Evolutionary conservation across 2,329 filamentous ascomycete genomes (phyloP), one percentile per base, ranked within the genome.

Genomic region (Ceratocystis cacaofunesta): DNA sequence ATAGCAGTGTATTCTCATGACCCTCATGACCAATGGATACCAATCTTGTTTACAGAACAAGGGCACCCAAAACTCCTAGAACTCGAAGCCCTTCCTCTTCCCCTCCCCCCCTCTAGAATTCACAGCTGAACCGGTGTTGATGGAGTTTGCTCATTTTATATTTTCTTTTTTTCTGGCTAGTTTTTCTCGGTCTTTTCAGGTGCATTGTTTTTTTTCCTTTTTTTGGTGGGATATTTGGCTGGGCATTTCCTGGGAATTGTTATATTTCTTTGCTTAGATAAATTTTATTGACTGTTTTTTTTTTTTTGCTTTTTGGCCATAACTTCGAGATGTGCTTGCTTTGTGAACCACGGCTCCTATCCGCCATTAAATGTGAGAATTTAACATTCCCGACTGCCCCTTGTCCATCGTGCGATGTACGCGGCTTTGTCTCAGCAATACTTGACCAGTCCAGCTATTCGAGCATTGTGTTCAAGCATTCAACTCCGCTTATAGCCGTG

Each of bases 1-100:
- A 58, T 58, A n/a, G 28, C 55, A 30, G 55, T 30, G 55, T 58
- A 58, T 44, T 65, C 17, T 66, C 55, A 41, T 66, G 64, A 58
- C 28, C 55, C 17, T 66, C 55, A 41, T 66, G 64, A 58, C 28
- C 55, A 58, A 58, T n/a, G 55, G 55, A 58, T 58, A 58, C 55
- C 30, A 32, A 32, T 36, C 10, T 36, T 32, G 17, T 28, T 55
- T 57, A 58, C 55, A 58, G 55, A 58, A 63, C 44, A 32, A 63
- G 28, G 58, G 36, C 32, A 48, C 15, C 7, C 43, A 63, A 48
- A 63, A 63, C 55, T n/a, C 30, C 32, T 58, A 58, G 55, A 58
- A 63, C 50, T 30, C 48, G 63, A 64, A 58, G 41, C 63, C 52
- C 52, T 41, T 41, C 10, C 36, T 41, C 36, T 41, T 15, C 36